Evolutionary conservation across 1,284 basidiomycete genomes (phyloP).

Genomic region (Salmacisia buchloeana): DNA sequence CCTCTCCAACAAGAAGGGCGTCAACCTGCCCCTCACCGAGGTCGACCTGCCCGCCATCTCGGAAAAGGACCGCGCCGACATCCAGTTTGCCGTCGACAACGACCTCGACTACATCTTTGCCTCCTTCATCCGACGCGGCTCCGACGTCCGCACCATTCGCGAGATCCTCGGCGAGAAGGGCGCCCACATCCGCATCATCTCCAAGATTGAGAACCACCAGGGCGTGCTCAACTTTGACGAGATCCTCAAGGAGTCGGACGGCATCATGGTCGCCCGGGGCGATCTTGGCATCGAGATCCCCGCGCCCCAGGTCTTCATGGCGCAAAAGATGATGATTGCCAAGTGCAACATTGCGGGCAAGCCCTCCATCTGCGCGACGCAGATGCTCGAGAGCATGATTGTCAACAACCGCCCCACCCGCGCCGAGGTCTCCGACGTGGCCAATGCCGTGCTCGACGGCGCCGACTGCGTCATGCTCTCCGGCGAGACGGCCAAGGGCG

Average conservation of each 20-base stretch:
- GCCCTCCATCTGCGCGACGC: conserved; percentile 96
- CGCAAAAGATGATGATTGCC: conserved; percentile 51
- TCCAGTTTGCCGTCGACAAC: conserved; percentile 93
- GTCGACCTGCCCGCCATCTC: conserved; percentile 97
- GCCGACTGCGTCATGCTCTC: conserved; percentile 51
- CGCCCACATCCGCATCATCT: conserved; percentile 50
- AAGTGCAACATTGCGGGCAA: conserved; percentile 55
- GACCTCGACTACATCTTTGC: conserved; percentile 79
- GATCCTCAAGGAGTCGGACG: conserved; percentile 49
- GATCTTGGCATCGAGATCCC: conserved; percentile 57
- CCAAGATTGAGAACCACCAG: conserved; percentile 51
- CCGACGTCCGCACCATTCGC: conserved; percentile 46
- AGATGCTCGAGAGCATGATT: conserved; percentile 86
- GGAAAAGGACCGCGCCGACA: conserved; percentile 82
- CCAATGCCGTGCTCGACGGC: conserved; percentile 50
- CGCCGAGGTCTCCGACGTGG: conserved; percentile 50
- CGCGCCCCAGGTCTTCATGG: conserved; percentile 53
- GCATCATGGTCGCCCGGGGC: conserved; percentile 51
- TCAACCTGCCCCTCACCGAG: conserved; percentile 95
- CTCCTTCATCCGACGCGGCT: conserved; percentile 47
- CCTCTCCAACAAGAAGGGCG: conserved; percentile 95
- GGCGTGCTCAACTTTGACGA: conserved; percentile 51
- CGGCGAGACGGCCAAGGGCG: conserved; percentile 50
- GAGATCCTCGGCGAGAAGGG: conserved; percentile 48
- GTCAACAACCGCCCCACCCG: conserved; percentile 50